phyloP scores from a whole-genome alignment of 352 stramenopile species.

The Phytopythium helicoides region DNA sequence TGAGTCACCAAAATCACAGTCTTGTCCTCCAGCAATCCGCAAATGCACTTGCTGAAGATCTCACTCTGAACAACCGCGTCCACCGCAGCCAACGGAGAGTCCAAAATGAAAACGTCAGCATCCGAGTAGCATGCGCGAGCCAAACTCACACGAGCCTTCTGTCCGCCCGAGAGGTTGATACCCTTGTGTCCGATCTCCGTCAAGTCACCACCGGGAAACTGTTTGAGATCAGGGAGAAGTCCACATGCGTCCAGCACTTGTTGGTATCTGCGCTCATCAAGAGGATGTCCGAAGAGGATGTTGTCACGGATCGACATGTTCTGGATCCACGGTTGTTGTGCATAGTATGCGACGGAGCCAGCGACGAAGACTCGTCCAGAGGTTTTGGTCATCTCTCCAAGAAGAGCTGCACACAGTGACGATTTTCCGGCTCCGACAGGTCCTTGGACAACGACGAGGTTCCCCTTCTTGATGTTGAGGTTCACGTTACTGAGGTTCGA shows the following conservation, averaged over 20 bases:
- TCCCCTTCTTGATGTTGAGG: conserved; percentile 34
- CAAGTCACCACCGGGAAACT: conserved; percentile 82
- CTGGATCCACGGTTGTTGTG: conserved; percentile 92
- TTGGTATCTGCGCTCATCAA: conserved; percentile 41
- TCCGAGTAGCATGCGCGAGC: conserved; percentile 65
- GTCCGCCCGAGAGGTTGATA: conserved; percentile 92
- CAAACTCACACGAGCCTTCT: conserved; percentile 81
- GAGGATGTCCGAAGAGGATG: conserved; percentile 88
- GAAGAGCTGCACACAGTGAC: conserved; percentile 42
- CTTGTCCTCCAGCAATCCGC: conserved; percentile 24
- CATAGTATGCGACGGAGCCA: conserved; percentile 57
- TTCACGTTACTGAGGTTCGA: conserved; percentile 33
- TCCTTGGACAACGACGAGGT: conserved; percentile 54
- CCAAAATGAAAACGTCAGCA: conserved; percentile 77
- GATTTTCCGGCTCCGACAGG: conserved; percentile 55
- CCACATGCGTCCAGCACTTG: conserved; percentile 74
- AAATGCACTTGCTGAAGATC: conserved; percentile 68
- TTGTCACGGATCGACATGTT: conserved; percentile 94
- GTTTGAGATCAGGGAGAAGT: conserved; percentile 78
- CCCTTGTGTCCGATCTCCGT: conserved; percentile 96
- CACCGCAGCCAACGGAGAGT: conserved; percentile 91
- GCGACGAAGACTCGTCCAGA: conserved; percentile 33
- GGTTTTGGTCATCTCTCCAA: conserved; percentile 85
- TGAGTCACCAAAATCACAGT: conserved; percentile 92
- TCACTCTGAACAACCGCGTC: conserved; percentile 92